These are phyloP conservation scores for Populus trichocarpa DNA, from an alignment of 441 rosid species.

Conservation along the genomic window DNA sequence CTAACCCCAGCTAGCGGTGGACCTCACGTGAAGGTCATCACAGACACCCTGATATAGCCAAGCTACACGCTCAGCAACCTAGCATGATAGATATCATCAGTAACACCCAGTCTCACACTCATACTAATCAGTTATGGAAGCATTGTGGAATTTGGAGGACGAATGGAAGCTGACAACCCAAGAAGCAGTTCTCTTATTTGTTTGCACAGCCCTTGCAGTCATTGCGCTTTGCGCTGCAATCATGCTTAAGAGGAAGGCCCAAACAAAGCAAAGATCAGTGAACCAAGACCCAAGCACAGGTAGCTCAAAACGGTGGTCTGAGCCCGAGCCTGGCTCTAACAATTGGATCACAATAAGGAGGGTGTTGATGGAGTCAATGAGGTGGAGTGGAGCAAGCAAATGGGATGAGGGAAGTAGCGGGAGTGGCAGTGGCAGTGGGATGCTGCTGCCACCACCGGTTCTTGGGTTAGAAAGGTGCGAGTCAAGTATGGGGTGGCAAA, in stretches of 20 bases:
- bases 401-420: slow-evolving; percentile 36
- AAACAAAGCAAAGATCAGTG: slow-evolving; percentile 28
- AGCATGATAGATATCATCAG: not conserved
- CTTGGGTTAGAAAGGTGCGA: slow-evolving; percentile 23
- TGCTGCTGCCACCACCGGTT: slow-evolving; percentile 26
- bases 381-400: slow-evolving; percentile 66
- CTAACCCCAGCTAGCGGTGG: slow-evolving; percentile 36
- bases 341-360: slow-evolving; percentile 42
- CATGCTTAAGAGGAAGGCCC: slow-evolving; percentile 35
- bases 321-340: not conserved
- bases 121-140: slow-evolving; percentile 42
- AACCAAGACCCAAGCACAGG: not conserved
- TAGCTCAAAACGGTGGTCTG: not conserved
- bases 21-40: slow-evolving; percentile 46
- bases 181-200: slow-evolving; percentile 42
- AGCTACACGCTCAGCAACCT: not conserved
- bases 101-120: not conserved
- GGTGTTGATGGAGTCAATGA: slow-evolving; percentile 43
- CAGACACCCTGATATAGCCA: not conserved
- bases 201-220: slow-evolving; percentile 37
- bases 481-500: slow-evolving; percentile 36
- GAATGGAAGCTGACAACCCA: slow-evolving; percentile 54
- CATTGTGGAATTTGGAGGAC: slow-evolving; percentile 60
- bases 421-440: slow-evolving; percentile 14
- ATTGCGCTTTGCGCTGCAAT: slow-evolving; percentile 44